Evolutionary conservation across 192 early-diverging fungal genomes (phyloP), one percentile per base, ranked within the genome.

Genomic region (Coemansia interrupta): DNA sequence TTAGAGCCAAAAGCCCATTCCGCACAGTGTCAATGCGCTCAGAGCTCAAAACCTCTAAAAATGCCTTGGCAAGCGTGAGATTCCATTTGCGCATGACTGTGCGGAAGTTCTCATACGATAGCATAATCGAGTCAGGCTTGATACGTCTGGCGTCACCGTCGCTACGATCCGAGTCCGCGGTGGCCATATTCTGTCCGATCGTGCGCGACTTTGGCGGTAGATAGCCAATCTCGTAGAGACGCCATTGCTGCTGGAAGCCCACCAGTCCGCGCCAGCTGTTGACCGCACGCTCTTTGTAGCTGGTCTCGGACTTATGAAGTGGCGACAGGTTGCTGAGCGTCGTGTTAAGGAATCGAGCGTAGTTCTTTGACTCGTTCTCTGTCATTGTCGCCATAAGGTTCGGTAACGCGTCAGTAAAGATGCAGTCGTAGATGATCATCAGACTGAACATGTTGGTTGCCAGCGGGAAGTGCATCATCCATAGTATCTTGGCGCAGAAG

Each of bases 391-490:
- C 68, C 36, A 77, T 38, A 28, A 71, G 57, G n/a, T 64, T 67
- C 39, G 74, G 60, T 36, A 71, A 29, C 42, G 47, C 54, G 38
- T 71, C 68, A 50, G 49, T 44, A 30, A 77, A 68, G 17, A 77
- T 39, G 54, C 49, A 60, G 60, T 77, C 74, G 45, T 67, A 77
- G 11, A 71, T 68, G 32, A 71, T 63, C 68, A 77, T 67, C 54
- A 77, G 41, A 40, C 68, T 77, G 49, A 77, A 77, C 44, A 71
- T 77, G 74, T 77, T 77, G 9, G 74, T 77, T 11, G 74, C 74
- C 61, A 77, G 60, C 20, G 74, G 74, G 44, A 54, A 77, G 50
- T 77, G 74, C 66, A 78, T 60, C 63, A 72, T 69, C 68, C 69
- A 72, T 14, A 78, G 47, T 12, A 78, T 62, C 51, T 72, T 78